phyloP scores from a whole-genome alignment of 805 yeast genomes.

The Pichia nanzhaoensis region DNA sequence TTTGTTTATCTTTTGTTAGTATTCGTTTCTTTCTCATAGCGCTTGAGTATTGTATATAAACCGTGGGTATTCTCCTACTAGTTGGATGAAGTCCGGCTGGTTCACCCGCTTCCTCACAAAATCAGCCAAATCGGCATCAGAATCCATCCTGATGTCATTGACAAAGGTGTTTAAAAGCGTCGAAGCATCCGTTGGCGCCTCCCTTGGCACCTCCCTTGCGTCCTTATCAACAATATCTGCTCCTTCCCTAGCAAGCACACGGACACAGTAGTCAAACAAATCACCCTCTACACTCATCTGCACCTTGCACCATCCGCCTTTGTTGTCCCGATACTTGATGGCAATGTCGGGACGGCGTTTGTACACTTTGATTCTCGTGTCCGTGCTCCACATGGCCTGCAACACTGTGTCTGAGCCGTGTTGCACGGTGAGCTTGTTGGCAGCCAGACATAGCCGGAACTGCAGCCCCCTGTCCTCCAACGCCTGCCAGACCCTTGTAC shows the following conservation, averaged over 20 bases:
- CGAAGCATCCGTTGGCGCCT: too few relatives aligned
- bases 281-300: background rate
- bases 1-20: background rate
- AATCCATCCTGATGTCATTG: background rate
- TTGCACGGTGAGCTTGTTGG: too few relatives aligned
- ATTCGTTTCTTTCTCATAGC: background rate
- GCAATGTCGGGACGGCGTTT: constrained; percentile 2
- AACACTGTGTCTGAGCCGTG: too few relatives aligned
- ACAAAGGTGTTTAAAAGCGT: too few relatives aligned
- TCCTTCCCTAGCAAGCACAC: background rate
- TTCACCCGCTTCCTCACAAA: background rate
- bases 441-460: too few relatives aligned
- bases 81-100: background rate
- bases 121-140: background rate
- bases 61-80: background rate
- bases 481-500: background rate
- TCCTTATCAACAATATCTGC: constrained; percentile 1
- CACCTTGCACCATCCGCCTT: constrained; percentile 2
- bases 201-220: too few relatives aligned
- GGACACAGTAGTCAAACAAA: background rate
- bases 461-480: too few relatives aligned
- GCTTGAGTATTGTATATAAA: too few relatives aligned
- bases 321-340: constrained; percentile 1
- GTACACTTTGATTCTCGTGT: background rate
- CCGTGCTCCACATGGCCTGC: too few relatives aligned